Evolutionary conservation across 306 rosid genomes (phyloP).

Genomic region (Cicer chorassanicum): DNA sequence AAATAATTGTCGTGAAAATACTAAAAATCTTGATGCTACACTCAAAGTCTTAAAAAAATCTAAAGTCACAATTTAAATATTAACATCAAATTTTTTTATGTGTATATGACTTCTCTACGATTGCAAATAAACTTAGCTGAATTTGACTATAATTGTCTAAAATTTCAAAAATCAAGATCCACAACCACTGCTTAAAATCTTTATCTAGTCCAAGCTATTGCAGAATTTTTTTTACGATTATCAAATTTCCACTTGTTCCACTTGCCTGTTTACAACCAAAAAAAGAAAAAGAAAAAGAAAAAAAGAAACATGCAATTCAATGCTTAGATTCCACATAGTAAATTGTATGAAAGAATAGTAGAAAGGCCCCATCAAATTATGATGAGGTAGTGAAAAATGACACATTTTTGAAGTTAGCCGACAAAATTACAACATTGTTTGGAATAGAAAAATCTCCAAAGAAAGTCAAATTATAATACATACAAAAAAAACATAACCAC

Average conservation of each 20-base stretch:
- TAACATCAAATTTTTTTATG: neutral
- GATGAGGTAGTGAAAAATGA: slow-evolving; percentile 39
- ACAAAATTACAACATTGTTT: slow-evolving; percentile 35
- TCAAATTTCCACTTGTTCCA: slow-evolving; percentile 13
- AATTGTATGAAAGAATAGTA: neutral
- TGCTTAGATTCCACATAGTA: slow-evolving; percentile 9
- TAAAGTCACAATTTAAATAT: too few species aligned
- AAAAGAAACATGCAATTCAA: neutral
- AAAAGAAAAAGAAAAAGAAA: neutral
- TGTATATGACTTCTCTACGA: neutral
- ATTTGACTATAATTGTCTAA: neutral
- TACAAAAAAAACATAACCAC: slow-evolving; percentile 49
- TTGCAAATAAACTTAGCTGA: neutral
- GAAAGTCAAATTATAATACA: slow-evolving; percentile 73
- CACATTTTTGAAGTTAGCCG: slow-evolving; percentile 39
- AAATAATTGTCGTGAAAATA: neutral
- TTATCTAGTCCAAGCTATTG: neutral
- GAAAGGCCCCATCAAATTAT: slow-evolving; percentile 39
- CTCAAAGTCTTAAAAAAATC: too few species aligned
- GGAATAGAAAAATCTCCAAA: slow-evolving; percentile 37
- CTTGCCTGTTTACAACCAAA: neutral
- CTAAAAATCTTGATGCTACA: too few species aligned
- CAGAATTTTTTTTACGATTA: neutral
- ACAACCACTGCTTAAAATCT: neutral
- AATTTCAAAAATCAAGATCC: neutral